These are phyloP conservation scores for Schwanniomyces polymorphus DNA, from an alignment of 805 yeast species.

Conservation along the genomic window DNA sequence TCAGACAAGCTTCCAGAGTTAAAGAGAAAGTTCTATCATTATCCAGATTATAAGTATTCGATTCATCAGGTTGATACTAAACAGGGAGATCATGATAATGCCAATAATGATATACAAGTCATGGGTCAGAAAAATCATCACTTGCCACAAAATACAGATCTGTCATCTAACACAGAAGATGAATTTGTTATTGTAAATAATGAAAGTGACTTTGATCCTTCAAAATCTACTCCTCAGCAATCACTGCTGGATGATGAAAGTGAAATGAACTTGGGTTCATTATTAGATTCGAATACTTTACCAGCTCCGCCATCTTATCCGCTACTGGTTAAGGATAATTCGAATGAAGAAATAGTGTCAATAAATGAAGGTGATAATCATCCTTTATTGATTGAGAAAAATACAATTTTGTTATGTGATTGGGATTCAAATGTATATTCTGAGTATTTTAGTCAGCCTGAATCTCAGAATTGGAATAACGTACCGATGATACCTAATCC, in stretches of 20 bases:
- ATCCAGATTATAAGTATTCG: constrained; percentile 17
- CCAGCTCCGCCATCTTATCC: constrained; percentile 16
- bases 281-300: constrained; percentile 7
- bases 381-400: constrained; percentile 18
- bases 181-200: constrained; percentile 20
- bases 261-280: constrained; percentile 15
- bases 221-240: constrained; percentile 9
- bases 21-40: constrained; percentile 33
- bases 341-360: constrained; percentile 17
- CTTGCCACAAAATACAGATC: constrained; percentile 3
- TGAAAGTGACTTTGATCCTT: constrained; percentile 6
- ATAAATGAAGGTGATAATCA: constrained; percentile 10
- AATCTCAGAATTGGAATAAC: constrained; percentile 55
- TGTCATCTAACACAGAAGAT: constrained; percentile 10
- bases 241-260: constrained; percentile 29
- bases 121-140: constrained; percentile 6
- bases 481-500: constrained; percentile 44
- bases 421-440: constrained; percentile 56
- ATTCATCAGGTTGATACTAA: background rate
- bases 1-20: constrained; percentile 25
- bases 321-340: constrained; percentile 16
- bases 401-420: constrained; percentile 54
- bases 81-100: constrained; percentile 5
- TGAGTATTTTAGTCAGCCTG: constrained; percentile 52
- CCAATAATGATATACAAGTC: background rate